Evolutionary conservation across 2,329 filamentous ascomycete genomes (phyloP).

Genomic region (Monilinia polystroma): DNA sequence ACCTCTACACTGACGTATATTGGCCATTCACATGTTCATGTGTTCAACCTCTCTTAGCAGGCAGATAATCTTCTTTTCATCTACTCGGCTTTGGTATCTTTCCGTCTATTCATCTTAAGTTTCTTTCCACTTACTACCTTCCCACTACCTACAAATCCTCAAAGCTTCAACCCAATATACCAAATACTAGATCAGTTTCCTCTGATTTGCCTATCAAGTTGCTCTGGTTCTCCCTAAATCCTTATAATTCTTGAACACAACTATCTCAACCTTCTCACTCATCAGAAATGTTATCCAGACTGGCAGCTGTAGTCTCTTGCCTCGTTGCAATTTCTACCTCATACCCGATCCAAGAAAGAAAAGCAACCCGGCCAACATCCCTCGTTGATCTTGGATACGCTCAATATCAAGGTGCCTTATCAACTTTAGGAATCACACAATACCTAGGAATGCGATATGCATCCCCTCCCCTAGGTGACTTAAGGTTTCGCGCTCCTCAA

Average conservation of each 20-base stretch:
- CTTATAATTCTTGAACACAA: background rate
- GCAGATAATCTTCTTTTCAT: background rate
- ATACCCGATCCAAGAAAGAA: background rate
- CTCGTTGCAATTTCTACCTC: conserved; percentile 1
- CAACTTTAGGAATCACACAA: conserved; percentile 58
- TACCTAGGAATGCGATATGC: conserved; percentile 76
- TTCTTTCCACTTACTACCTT: background rate
- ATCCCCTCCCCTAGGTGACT: conserved; percentile 60
- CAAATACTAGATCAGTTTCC: background rate
- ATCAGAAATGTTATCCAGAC: background rate
- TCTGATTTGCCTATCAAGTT: background rate
- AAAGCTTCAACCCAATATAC: background rate
- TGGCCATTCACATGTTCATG: background rate
- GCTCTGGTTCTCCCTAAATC: too few relatives aligned
- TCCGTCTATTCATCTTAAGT: background rate
- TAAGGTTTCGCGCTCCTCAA: conserved; percentile 57
- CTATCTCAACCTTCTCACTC: too few relatives aligned
- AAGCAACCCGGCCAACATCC: background rate
- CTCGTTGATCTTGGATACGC: conserved; percentile 62
- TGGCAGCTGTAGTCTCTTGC: background rate
- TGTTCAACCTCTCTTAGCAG: background rate
- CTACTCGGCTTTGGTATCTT: background rate
- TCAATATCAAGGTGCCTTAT: conserved; percentile 57
- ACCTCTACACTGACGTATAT: background rate
- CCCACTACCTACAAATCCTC: background rate